Evolutionary conservation across 2,329 filamentous ascomycete genomes (phyloP).

Genomic region (Lomentospora prolificans): DNA sequence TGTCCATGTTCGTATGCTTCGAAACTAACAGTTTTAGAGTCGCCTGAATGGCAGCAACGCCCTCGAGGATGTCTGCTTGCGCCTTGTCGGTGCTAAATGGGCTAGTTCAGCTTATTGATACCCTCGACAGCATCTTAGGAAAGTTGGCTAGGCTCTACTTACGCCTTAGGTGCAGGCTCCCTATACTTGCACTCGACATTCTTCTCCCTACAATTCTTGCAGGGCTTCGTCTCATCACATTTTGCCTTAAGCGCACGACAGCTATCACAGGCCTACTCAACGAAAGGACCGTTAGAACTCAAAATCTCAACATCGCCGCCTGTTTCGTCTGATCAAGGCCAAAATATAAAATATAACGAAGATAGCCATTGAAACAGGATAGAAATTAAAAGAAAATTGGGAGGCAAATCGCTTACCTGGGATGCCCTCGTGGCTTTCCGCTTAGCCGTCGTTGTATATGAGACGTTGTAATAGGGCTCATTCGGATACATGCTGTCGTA

Average conservation of each 20-base stretch:
- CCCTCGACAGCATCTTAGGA: neutral
- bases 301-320: too few species aligned
- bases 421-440: slow-evolving; percentile 57
- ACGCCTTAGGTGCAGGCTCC: slow-evolving; percentile 88
- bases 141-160: slow-evolving; percentile 22
- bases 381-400: too few species aligned
- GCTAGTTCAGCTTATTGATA: neutral
- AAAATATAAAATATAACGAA: too few species aligned
- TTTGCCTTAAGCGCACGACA: slow-evolving; percentile 84
- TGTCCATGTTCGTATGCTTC: slow-evolving; percentile 4
- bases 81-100: slow-evolving; percentile 45
- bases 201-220: slow-evolving; percentile 84
- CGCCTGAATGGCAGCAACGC: slow-evolving; percentile 32
- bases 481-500: slow-evolving; percentile 24
- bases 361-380: too few species aligned
- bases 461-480: slow-evolving; percentile 30
- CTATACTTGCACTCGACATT: slow-evolving; percentile 76
- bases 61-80: slow-evolving; percentile 49
- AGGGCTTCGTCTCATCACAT: slow-evolving; percentile 77
- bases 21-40: slow-evolving; percentile 18
- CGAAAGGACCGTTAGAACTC: neutral
- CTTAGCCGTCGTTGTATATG: slow-evolving; percentile 35
- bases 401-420: slow-evolving; percentile 34
- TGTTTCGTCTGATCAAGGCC: too few species aligned
- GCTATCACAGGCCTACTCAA: slow-evolving; percentile 73